Conservation (phyloP, 2,329 filamentous ascomycete genomes). For the Periconia sp. region DNA sequence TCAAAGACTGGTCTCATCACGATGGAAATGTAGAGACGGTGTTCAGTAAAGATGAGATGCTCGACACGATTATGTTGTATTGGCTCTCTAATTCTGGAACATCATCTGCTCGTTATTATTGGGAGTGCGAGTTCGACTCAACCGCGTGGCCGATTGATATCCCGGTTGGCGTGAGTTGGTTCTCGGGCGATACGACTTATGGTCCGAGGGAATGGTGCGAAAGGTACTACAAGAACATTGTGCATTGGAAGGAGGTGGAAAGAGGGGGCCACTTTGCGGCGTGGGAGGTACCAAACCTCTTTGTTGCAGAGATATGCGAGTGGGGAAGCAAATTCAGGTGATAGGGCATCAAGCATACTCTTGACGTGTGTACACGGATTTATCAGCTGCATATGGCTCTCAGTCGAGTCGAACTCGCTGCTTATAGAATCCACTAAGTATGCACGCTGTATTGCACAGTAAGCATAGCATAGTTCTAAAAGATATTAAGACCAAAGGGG, state of each 20-base stretch:
- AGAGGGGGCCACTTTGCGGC: constrained; percentile 65
- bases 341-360: constrained; percentile 6
- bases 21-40: constrained; percentile 51
- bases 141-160: constrained; percentile 25
- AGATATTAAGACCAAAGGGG: no score
- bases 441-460: no score
- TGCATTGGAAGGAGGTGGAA: constrained; percentile 21
- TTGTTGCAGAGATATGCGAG: constrained; percentile 52
- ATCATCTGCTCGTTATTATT: constrained; percentile 30
- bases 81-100: constrained; percentile 31
- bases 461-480: no score
- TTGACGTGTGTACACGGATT: no score
- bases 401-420: no score
- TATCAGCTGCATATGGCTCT: no score
- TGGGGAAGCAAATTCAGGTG: constrained; percentile 10
- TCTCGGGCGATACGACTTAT: constrained; percentile 14
- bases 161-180: constrained; percentile 25
- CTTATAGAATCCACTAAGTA: no score
- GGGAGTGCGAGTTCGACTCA: constrained; percentile 25
- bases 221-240: constrained; percentile 42
- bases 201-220: constrained; percentile 17
- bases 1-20: constrained; percentile 73
- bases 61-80: constrained; percentile 32
- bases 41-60: constrained; percentile 32
- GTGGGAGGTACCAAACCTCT: constrained; percentile 58